phyloP scores from a whole-genome alignment of 331 rosid genomes.

The Saraca asoca region DNA sequence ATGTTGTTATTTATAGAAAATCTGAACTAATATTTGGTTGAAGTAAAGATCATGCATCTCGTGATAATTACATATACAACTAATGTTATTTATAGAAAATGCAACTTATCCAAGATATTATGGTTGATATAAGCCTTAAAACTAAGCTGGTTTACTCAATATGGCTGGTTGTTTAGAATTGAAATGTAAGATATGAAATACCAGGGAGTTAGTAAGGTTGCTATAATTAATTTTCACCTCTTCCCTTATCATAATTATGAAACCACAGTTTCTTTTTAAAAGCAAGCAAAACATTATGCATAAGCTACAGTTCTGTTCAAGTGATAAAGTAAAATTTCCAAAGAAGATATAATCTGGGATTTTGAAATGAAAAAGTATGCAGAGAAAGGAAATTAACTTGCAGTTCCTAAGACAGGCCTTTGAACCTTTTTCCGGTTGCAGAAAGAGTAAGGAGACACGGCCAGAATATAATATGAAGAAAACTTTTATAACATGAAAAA shows the following conservation, averaged over 20 bases:
- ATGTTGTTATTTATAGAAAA: too few species aligned
- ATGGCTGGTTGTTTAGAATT: not conserved
- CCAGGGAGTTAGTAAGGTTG: not conserved
- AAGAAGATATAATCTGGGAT: not conserved
- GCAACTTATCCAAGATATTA: not conserved
- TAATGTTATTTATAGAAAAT: not conserved
- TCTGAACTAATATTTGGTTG: too few species aligned
- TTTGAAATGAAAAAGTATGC: not conserved
- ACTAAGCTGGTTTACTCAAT: not conserved
- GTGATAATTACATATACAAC: too few species aligned
- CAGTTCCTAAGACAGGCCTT: not conserved
- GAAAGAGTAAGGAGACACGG: not conserved
- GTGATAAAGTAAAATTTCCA: too few species aligned
- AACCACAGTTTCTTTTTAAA: slow-evolving; percentile 2
- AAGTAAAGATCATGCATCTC: too few species aligned
- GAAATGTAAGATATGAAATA: not conserved
- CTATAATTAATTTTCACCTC: not conserved
- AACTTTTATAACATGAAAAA: not conserved
- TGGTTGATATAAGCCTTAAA: not conserved
- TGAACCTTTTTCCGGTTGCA: not conserved
- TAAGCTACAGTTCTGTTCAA: too few species aligned
- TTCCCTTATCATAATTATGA: not conserved
- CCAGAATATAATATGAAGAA: not conserved
- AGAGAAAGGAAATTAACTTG: not conserved
- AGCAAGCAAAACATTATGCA: not conserved